Conservation (phyloP, 345 rosid species). For the Lagerstroemia speciosa region DNA sequence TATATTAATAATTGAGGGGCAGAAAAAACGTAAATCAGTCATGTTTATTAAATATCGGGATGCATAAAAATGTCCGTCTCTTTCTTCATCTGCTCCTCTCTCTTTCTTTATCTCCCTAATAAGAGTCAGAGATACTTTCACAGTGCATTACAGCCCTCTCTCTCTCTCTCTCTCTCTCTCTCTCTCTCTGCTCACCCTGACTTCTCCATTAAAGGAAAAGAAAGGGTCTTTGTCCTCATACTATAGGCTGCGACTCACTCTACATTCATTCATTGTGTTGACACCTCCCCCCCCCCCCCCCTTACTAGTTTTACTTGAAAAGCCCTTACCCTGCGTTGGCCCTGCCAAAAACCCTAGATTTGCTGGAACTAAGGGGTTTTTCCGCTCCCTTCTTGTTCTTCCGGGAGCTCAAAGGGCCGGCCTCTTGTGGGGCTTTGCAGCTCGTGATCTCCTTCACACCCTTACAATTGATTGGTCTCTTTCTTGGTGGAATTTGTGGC, state of each 20-base stretch:
- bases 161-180: neutral
- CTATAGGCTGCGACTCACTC: neutral
- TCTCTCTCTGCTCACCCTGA: neutral
- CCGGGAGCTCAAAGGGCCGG: neutral
- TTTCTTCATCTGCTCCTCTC: no score
- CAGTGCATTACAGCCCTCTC: neutral
- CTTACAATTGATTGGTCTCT: conserved; percentile 13
- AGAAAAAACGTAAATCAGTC: neutral
- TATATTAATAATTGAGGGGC: no score
- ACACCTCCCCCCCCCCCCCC: no score
- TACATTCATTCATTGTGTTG: neutral
- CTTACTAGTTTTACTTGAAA: conserved; percentile 5
- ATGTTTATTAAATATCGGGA: no score
- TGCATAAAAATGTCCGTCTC: no score
- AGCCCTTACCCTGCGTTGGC: neutral
- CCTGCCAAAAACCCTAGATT: conserved; percentile 3
- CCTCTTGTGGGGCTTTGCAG: no score
- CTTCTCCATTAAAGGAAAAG: conserved; percentile 10
- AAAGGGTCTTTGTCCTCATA: conserved; percentile 4
- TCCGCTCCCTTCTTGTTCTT: neutral
- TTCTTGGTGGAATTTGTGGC: conserved; percentile 11
- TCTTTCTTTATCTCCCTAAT: no score
- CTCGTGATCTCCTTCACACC: neutral
- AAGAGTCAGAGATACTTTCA: neutral
- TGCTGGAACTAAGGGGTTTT: neutral